Percentiles rank a stretch among this genome's conserved stretches.
These are phyloP conservation scores for Clarireedia paspali DNA, from an alignment of 2,329 filamentous ascomycete species.

Conservation along the genomic window DNA sequence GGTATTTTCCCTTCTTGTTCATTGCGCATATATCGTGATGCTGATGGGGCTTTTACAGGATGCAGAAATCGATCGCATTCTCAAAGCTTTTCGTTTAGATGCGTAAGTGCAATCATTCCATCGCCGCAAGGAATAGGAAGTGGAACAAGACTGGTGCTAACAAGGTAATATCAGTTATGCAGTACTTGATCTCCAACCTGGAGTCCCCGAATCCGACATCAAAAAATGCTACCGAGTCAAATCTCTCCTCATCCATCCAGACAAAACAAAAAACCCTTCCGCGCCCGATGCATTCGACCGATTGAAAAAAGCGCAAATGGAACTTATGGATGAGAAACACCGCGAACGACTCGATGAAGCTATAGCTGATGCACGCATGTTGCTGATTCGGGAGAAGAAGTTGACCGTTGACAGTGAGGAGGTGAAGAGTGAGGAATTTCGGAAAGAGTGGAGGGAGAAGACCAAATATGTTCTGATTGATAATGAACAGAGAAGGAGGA, in stretches of 20 bases:
- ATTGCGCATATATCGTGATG: neutral
- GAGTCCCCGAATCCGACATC: slow-evolving; percentile 92
- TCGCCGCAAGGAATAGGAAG: neutral
- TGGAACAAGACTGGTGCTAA: neutral
- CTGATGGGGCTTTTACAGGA: slow-evolving; percentile 47
- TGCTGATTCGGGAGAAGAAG: slow-evolving; percentile 89
- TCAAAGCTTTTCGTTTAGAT: slow-evolving; percentile 79
- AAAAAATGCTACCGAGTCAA: slow-evolving; percentile 92
- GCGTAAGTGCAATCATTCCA: slow-evolving; percentile 39
- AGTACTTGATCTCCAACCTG: slow-evolving; percentile 90
- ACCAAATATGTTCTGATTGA: slow-evolving; percentile 84
- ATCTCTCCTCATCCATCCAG: slow-evolving; percentile 97
- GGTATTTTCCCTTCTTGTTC: slow-evolving; percentile 37
- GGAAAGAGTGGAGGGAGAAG: slow-evolving; percentile 83
- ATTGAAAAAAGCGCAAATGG: slow-evolving; percentile 86
- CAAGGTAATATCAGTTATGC: slow-evolving; percentile 59
- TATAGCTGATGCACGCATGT: slow-evolving; percentile 90
- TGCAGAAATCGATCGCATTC: slow-evolving; percentile 89
- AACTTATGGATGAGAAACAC: slow-evolving; percentile 90
- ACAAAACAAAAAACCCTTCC: slow-evolving; percentile 86
- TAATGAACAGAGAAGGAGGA: slow-evolving; percentile 75
- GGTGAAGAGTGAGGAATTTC: slow-evolving; percentile 76
- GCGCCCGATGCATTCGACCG: slow-evolving; percentile 96
- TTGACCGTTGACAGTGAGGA: slow-evolving; percentile 86
- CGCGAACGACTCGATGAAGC: slow-evolving; percentile 83